Base-by-base conservation (phyloP, 768 basidiomycete species). In the Coprinopsis cinerea region DNA sequence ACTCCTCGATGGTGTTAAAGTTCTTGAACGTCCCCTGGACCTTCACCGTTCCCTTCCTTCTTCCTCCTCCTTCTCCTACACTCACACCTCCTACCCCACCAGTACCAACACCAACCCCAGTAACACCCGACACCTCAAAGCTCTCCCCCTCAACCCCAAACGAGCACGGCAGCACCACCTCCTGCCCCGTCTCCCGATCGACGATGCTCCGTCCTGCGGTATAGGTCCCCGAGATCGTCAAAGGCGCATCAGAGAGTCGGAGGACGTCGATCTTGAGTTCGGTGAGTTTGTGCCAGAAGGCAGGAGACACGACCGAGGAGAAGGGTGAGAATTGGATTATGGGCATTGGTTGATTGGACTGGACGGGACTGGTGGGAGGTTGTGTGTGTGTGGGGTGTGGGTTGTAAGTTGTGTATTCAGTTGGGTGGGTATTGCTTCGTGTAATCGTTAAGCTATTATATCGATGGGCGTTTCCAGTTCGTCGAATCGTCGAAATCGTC, bases 1-100 rank as follows among this genome's bases (percentile, higher is more conserved):
- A 98, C 10, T 96, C 92, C 57, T 98, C 93, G 57, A 98, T 88
- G 7, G 95, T 97, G 63, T 98, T 99, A 71, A 81, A 97, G 66
- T 97, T 98, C 76, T 90, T 93, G 59, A 96, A 74, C 9, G 74
- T 70, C 32, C 95, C 96, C 3, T 58, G 63, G 0, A 82, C 76
- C 1, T 66, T 48, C 37, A 82, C 71, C 11, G 82, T 70, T 53
- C 80, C 71, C 5, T 75, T 59, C 1, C 79, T 64, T 11, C 11
- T 18, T 9, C 66, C 51, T 44, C 82, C 83, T 27, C 23, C 3
- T 51, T 39, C 30, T 47, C 44, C 58, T 57, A 47, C 34, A 26
- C 34, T 50, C 18, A n/a, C 37, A 17, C 18, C 49, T 15, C 43
- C 34, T 10, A 20, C 37, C n/a, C n/a, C n/a, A 2, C 23, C 37